Evolutionary conservation across 768 basidiomycete species (phyloP), one percentile per base, ranked within the genome.

Genomic region (Boletus pseudopeckii): DNA sequence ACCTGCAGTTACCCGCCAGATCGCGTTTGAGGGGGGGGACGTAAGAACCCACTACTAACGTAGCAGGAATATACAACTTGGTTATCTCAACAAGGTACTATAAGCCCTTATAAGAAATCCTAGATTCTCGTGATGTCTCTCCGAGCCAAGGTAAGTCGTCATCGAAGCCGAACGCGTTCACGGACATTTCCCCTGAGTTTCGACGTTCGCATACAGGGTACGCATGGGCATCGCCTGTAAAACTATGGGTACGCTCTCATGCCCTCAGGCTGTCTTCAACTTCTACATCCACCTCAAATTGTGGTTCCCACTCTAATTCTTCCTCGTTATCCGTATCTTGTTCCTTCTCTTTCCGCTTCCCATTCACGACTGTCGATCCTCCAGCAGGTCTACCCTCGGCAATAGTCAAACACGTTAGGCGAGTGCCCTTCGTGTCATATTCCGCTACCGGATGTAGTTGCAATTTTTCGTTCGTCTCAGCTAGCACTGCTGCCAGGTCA

Each of bases 391-490:
- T 74, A 7, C 80, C 81, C 47, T 84, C 83, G 7, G 82, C 83
- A 13, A 85, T 61, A 18, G 82, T 73, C 30, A 83, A 64, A 55
- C 93, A 94, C 8, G 91, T 96, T 65, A 98, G 67, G 26, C 95
- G 78, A 32, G 84, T 92, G 9, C 90, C 90, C 60, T 91, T 92
- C 5, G 91, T 86, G 69, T 96, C 88, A 65, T 93, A 94, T 45
- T 71, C 78, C 2, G 80, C 79, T 2, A 84, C 73, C 1, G 92
- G 84, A 18, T 71, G 64, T 20, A 90, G 73, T 40, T 78, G 69
- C 17, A 67, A 0, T 45, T 41, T 34, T 50, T 63, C 39, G 51
- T 59, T 43, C 58, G 58, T 17, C 62, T 58, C 38, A 15, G 58
- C 39, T 22, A 83, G 77, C 4, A 88, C 62, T 7, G 69, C 63